A percentile compares a stretch with the other conserved stretches of the same genome.
These are phyloP conservation scores for Chloranthus sessilifolius DNA, from an alignment of 164 flowering plant genomes.

Conservation along the genomic window DNA sequence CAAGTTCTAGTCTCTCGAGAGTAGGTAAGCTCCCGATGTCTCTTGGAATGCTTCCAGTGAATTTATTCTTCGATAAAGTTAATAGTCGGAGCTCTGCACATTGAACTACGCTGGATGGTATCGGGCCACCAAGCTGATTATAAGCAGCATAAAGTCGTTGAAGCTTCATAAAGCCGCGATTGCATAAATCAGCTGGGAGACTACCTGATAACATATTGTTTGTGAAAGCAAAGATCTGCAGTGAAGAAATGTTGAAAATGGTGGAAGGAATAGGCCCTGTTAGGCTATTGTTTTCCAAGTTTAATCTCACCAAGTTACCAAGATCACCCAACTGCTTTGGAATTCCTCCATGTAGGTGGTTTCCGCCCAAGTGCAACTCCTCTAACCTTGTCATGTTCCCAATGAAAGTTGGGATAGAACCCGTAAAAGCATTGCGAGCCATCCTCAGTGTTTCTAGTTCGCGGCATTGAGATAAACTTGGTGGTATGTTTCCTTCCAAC, in stretches of 20 bases:
- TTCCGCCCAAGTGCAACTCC: neutral
- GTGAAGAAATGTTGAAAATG: no score
- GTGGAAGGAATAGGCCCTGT: no score
- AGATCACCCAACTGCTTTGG: no score
- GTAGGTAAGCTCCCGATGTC: neutral
- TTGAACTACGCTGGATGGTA: conserved; percentile 2
- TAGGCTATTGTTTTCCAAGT: no score
- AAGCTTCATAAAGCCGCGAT: neutral
- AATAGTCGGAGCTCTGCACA: neutral
- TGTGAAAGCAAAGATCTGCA: no score
- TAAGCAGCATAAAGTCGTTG: neutral
- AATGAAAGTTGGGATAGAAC: neutral
- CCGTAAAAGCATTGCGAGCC: conserved; percentile 4
- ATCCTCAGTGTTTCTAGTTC: no score
- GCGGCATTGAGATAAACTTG: no score
- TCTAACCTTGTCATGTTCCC: neutral
- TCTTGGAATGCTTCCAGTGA: conserved; percentile 3
- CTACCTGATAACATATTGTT: no score
- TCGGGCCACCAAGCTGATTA: neutral
- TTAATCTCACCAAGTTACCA: no score
- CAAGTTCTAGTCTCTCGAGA: neutral
- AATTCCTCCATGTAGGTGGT: conserved; percentile 2
- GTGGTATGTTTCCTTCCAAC: conserved; percentile 2
- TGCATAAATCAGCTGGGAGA: no score
- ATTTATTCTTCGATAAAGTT: conserved; percentile 1